Evolutionary conservation across 1,284 basidiomycete genomes (phyloP).

Genomic region (Ustilago crameri): DNA sequence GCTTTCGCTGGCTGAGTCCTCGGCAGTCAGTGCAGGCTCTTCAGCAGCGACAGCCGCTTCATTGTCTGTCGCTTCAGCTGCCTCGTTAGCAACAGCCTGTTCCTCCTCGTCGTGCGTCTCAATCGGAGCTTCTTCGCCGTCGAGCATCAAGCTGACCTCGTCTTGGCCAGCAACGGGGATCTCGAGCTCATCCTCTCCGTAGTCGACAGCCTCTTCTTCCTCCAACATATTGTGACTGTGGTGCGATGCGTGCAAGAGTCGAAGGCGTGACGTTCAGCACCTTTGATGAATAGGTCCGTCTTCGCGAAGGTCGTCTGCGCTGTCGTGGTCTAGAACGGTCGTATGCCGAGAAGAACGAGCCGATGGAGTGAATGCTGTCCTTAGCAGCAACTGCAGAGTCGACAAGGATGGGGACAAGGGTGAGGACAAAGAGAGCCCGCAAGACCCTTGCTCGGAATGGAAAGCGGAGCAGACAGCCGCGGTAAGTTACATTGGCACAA

Average conservation of each 20-base stretch:
- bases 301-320: too few species aligned
- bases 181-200: slow-evolving; percentile 42
- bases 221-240: slow-evolving; percentile 26
- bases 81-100: not conserved
- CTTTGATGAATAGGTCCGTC: too few species aligned
- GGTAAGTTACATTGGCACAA: slow-evolving; percentile 2
- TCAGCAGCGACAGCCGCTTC: not conserved
- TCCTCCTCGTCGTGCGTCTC: not conserved
- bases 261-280: not conserved
- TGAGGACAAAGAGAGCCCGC: too few species aligned
- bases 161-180: slow-evolving; percentile 21
- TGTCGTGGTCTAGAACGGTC: too few species aligned
- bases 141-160: slow-evolving; percentile 36
- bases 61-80: not conserved
- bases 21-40: not conserved
- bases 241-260: not conserved
- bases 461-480: not conserved
- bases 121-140: slow-evolving; percentile 7
- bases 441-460: not conserved
- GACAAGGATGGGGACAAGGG: too few species aligned
- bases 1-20: not conserved
- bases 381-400: too few species aligned
- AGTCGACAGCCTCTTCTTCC: slow-evolving; percentile 50
- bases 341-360: too few species aligned
- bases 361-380: too few species aligned